Base-by-base conservation (phyloP, 2,329 filamentous ascomycete genomes). In the Paecilomyces dactylethromorphus region DNA sequence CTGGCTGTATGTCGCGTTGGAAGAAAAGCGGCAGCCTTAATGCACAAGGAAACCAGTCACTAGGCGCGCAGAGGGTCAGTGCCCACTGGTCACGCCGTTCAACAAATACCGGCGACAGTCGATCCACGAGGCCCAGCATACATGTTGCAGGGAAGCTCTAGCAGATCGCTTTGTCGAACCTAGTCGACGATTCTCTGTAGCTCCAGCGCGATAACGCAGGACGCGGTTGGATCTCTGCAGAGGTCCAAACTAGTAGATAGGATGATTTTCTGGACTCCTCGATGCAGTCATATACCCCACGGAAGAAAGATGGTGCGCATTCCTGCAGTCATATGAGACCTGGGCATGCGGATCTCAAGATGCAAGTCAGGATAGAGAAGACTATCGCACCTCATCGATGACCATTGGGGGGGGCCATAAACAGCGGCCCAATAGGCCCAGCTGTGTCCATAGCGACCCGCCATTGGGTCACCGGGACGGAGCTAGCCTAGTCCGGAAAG, bases 261-360 rank as follows among this genome's bases (percentile, higher is more conserved):
- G 39, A 7, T 18, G 39, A 3, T 45, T 8, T 33, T 8, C 11
- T 45, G n/a, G 39, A 45, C 39, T 1, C n/a, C 39, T 45, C 15
- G 39, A 45, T 18, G 21, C 49, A 7, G 2, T 15, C 4, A 29
- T 29, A 52, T 24, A 52, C 5, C 11, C 21, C 45, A 12, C 35
- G 13, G 50, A 52, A 11, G 50, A 7, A 11, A 24, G 22, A n/a
- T 29, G 26, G n/a, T 22, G 26, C 21, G 7, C 31, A 24, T 60
- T 61, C 59, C 64, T 60, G 63, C 63, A 63, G 63, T 65, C 63
- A 62, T 60, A 59, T 63, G 63, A 61, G 57, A 59, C 56, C 53
- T 29, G 29, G 18, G 22, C 26, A 26, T 54, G 53, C 53, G 57
- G 56, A 55, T 57, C 54, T 52, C 33, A 4, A 33, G 26, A 45